Percentiles rank a stretch among this genome's conserved stretches.
Evolutionary conservation across 2,329 filamentous ascomycete species (phyloP).

Genomic region (Mariannaea sp.): DNA sequence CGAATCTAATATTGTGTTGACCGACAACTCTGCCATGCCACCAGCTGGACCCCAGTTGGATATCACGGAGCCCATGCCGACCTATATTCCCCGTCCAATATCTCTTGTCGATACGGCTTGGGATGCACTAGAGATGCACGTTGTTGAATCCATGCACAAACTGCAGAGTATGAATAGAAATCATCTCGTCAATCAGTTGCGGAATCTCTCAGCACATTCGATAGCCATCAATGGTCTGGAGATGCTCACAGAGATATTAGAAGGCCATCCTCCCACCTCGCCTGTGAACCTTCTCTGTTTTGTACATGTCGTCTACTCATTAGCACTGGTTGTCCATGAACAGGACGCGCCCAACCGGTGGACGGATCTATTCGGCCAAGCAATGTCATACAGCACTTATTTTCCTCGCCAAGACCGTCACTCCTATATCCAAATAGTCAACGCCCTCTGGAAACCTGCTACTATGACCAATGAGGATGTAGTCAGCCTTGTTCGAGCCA

Average conservation of each 20-base stretch:
- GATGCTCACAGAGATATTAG: conserved; percentile 47
- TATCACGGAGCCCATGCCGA: conserved; percentile 30
- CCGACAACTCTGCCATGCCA: conserved; percentile 37
- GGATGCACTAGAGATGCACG: conserved; percentile 53
- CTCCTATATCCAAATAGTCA: conserved; percentile 51
- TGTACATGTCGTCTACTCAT: conserved; percentile 56
- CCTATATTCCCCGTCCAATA: conserved; percentile 34
- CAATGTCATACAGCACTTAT: conserved; percentile 49
- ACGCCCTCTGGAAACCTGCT: conserved; percentile 55
- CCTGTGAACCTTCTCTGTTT: conserved; percentile 56
- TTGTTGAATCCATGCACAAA: conserved; percentile 51
- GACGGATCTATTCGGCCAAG: conserved; percentile 52
- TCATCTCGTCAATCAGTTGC: conserved; percentile 48
- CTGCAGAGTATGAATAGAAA: conserved; percentile 48
- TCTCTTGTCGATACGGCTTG: conserved; percentile 51
- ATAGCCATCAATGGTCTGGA: conserved; percentile 51
- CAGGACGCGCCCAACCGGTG: conserved; percentile 45
- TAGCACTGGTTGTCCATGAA: conserved; percentile 53
- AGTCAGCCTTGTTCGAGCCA: conserved; percentile 33
- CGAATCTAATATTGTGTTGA: conserved; percentile 45
- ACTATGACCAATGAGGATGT: conserved; percentile 40
- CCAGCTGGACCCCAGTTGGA: conserved; percentile 22
- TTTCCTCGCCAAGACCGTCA: conserved; percentile 45
- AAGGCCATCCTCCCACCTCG: conserved; percentile 44
- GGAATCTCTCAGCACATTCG: conserved; percentile 43